These are phyloP conservation scores for Annulohypoxylon stygium DNA, from an alignment of 495 filamentous ascomycete genomes.

Conservation along the genomic window DNA sequence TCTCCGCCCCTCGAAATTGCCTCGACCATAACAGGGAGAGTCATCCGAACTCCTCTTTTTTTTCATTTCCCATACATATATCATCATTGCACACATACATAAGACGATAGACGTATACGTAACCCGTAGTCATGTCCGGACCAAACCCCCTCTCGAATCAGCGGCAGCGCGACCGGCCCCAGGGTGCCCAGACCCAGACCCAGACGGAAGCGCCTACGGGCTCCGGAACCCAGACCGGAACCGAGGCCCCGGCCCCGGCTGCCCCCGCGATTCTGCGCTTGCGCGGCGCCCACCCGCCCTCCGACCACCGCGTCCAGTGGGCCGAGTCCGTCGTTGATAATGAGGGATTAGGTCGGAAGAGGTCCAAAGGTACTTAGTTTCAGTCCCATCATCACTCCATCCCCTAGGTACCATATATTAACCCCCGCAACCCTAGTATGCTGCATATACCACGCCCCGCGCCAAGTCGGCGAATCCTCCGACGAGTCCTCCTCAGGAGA, in stretches of 20 bases:
- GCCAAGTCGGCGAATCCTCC: conserved; percentile 85
- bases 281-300: conserved; percentile 56
- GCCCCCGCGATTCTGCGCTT: conserved; percentile 61
- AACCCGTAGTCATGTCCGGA: conserved; percentile 33
- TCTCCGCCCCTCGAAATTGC: conserved; percentile 1
- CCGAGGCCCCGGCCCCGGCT: conserved; percentile 28
- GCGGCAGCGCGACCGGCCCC: conserved; percentile 39
- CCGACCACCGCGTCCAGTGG: conserved; percentile 79
- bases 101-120: neutral
- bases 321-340: conserved; percentile 95
- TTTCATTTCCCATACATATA: neutral
- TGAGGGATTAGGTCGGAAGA: conserved; percentile 93
- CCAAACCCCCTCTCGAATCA: conserved; percentile 34
- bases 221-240: conserved; percentile 43
- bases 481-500: conserved; percentile 74
- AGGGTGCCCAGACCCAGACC: conserved; percentile 41
- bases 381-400: conserved; percentile 3
- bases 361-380: conserved; percentile 79
- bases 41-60: conserved; percentile 7
- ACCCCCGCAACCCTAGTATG: conserved; percentile 73
- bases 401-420: neutral
- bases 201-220: conserved; percentile 38
- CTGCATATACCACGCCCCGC: conserved; percentile 95
- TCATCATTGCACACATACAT: neutral
- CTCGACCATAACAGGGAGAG: conserved; percentile 13